Percentiles rank a stretch among this genome's conserved stretches.
These are phyloP conservation scores for Yamadazyma sp. DNA, from an alignment of 1,139 yeast genomes.

Conservation along the genomic window DNA sequence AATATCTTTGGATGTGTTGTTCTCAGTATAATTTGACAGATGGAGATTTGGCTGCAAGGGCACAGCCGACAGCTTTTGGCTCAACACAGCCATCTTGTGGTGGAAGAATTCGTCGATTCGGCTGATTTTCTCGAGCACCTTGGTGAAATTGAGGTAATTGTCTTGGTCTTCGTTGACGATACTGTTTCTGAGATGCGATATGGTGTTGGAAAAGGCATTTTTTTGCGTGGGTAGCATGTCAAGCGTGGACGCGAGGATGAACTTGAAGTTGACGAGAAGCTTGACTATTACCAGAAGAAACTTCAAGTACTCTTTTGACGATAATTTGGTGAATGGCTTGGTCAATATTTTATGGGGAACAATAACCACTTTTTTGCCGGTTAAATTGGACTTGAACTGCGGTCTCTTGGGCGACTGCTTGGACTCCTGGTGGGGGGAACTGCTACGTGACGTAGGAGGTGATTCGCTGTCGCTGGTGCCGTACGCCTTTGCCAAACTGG, in stretches of 20 bases:
- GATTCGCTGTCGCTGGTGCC: conserved; percentile 1
- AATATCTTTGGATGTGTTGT: neutral
- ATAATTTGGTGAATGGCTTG: conserved; percentile 41
- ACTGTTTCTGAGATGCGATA: conserved; percentile 12
- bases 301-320: conserved; percentile 38
- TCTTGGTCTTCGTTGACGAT: conserved; percentile 13
- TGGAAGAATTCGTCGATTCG: conserved; percentile 20
- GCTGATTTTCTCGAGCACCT: conserved; percentile 21
- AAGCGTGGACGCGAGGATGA: conserved; percentile 22
- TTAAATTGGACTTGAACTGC: conserved; percentile 7
- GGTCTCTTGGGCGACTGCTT: conserved; percentile 3
- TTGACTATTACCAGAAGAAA: conserved; percentile 41
- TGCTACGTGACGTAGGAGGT: conserved; percentile 1
- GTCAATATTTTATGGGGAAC: conserved; percentile 46
- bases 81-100: conserved; percentile 8
- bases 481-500: conserved; percentile 12
- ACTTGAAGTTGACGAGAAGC: conserved; percentile 37
- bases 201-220: conserved; percentile 13
- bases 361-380: conserved; percentile 30
- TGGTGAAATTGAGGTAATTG: conserved; percentile 20
- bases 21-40: neutral
- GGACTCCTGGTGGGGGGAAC: neutral
- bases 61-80: neutral
- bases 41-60: neutral
- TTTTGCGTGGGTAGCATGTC: conserved; percentile 14